phyloP scores from a whole-genome alignment of 768 basidiomycete species.

The Auriscalpium vulgare region DNA sequence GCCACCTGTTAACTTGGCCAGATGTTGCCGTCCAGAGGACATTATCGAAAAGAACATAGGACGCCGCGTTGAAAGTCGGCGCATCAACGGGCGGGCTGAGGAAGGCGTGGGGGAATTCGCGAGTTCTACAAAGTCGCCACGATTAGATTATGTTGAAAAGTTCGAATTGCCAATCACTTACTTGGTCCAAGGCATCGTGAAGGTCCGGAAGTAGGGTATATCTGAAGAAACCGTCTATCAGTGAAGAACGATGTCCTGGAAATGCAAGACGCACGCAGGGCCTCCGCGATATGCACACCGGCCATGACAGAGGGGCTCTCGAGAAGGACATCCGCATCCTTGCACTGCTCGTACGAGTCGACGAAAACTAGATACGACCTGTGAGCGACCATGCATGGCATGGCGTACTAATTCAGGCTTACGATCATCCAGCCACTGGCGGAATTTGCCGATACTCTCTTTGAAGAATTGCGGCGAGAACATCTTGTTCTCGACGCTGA shows the following conservation, averaged over 20 bases:
- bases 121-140: constrained; percentile 30
- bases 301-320: constrained; percentile 66
- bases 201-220: constrained; percentile 60
- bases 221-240: constrained; percentile 19
- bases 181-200: constrained; percentile 59
- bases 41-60: constrained; percentile 58
- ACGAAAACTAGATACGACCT: constrained; percentile 30
- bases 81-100: constrained; percentile 55
- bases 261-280: constrained; percentile 33
- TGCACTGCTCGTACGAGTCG: constrained; percentile 56
- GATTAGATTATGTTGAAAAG: neutral
- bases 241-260: neutral
- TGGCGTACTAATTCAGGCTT: constrained; percentile 16
- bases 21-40: constrained; percentile 64
- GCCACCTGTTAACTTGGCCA: constrained; percentile 59
- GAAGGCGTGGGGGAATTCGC: constrained; percentile 59
- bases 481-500: constrained; percentile 53
- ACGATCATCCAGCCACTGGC: constrained; percentile 60
- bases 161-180: constrained; percentile 16
- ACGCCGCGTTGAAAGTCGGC: constrained; percentile 52
- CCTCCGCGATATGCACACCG: constrained; percentile 67
- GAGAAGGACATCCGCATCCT: constrained; percentile 57
- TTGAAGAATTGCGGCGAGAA: constrained; percentile 69
- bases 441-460: constrained; percentile 52
- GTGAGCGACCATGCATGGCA: constrained; percentile 17